Base-by-base conservation (phyloP, 2,329 filamentous ascomycete species). In the Talaromyces sp. region DNA sequence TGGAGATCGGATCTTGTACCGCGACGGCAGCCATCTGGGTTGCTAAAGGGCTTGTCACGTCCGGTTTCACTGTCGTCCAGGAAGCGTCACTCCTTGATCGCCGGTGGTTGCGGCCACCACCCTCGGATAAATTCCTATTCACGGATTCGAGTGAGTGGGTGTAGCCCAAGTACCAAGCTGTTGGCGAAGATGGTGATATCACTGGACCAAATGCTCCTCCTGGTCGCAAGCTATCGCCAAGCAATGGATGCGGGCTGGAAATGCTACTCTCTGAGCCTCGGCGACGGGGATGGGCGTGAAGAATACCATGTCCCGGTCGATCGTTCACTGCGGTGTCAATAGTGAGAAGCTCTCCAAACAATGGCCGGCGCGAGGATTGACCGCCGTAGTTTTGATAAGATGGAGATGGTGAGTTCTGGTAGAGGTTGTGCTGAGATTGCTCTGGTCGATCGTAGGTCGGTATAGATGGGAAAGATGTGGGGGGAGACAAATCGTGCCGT, bases 341-440 rank as follows among this genome's bases (percentile, higher is more conserved):
- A n/a, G 86, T 84, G 33, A 87, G 79, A 69, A 93, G 85, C 76
- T 93, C 91, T 43, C 91, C 91, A 78, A 94, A 94, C 22, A 93
- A 79, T 41, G 91, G 85, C 67, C 84, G 84, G 62, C 83, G 81
- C 13, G 50, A 24, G 14, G 33, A 33, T 16, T 43, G 39, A 41
- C 24, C 19, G 41, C 13, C 6, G 19, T 27, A 39, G 4, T 24
- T 47, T 39, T 63, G 41, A 33, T 41, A 49, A n/a, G 35, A 10
- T 19, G 52, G 27, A 19, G 43, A 49, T n/a, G 47, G 39, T 19
- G 57, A 13, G 33, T 52, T 35, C 11, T 41, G 49, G n/a, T 66
- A 56, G 56, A 41, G 35, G 19, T 50, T n/a, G 13, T 47, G 35
- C 45, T 64, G 13, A 11, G 49, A 45, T 22, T 54, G 47, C 22